A percentile compares a stretch with the other conserved stretches of the same genome.
Conservation (phyloP, 305 asterid species). For the Petunia hybrid region DNA sequence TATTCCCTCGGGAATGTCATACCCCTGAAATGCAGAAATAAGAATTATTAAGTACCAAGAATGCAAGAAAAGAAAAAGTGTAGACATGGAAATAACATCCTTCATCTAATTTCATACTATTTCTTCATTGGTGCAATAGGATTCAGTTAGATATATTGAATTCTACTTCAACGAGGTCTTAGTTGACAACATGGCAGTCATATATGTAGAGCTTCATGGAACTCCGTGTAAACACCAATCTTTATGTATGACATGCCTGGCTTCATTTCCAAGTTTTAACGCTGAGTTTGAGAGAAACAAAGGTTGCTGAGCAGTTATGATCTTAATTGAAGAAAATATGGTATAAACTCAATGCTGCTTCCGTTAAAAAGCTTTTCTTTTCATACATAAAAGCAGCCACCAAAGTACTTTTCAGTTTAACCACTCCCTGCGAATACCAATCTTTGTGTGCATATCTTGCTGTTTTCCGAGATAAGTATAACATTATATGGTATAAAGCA, state of each 20-base stretch:
- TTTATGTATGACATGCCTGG: no score
- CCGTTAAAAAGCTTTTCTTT: background rate
- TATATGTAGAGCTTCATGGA: background rate
- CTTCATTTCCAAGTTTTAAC: background rate
- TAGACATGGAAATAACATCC: background rate
- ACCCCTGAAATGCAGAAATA: slow-evolving; percentile 57
- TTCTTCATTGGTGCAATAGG: background rate
- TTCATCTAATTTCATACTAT: background rate
- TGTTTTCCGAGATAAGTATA: background rate
- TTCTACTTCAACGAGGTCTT: background rate
- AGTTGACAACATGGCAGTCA: background rate
- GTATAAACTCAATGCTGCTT: background rate
- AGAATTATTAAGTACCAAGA: background rate
- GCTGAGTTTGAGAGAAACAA: background rate
- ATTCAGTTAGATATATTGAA: background rate
- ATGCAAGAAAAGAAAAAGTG: background rate
- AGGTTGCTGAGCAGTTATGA: background rate
- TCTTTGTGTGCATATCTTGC: background rate
- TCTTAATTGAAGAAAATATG: background rate
- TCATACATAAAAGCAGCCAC: background rate
- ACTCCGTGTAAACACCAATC: no score
- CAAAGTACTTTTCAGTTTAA: background rate
- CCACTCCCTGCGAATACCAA: background rate
- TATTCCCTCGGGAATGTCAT: slow-evolving; percentile 76
- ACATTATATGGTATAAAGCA: background rate